These are phyloP conservation scores for Panicum miliaceum DNA, from an alignment of 176 grass and related monocot genomes.

Conservation along the genomic window DNA sequence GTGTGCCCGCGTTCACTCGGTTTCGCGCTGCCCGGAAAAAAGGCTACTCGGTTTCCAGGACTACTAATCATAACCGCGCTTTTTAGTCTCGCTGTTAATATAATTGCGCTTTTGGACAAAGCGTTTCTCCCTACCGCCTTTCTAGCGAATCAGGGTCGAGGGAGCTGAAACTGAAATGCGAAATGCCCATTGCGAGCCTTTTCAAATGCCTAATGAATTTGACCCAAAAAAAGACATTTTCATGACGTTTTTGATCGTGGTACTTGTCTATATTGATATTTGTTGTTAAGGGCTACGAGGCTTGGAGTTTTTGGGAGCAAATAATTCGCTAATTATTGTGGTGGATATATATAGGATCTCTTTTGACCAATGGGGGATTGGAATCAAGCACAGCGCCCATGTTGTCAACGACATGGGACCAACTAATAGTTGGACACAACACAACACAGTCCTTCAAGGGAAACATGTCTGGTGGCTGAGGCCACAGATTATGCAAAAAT, in stretches of 20 bases:
- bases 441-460: not conserved
- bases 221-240: too few relatives aligned
- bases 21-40: not conserved
- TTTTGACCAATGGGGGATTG: not conserved
- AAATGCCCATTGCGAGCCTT: too few relatives aligned
- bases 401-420: conserved; percentile 21
- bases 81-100: not conserved
- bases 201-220: not conserved
- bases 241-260: too few relatives aligned
- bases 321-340: not conserved
- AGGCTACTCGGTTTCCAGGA: not conserved
- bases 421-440: not conserved
- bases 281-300: not conserved
- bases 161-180: not conserved
- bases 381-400: not conserved
- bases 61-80: not conserved
- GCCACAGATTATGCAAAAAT: not conserved
- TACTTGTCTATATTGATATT: too few relatives aligned
- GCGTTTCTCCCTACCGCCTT: not conserved
- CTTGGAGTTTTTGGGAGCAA: not conserved
- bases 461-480: not conserved
- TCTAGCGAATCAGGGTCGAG: not conserved
- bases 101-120: not conserved
- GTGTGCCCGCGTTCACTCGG: not conserved
- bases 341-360: not conserved